Evolutionary conservation across 768 basidiomycete genomes (phyloP).

Genomic region (Termitomyces bulborhizus): DNA sequence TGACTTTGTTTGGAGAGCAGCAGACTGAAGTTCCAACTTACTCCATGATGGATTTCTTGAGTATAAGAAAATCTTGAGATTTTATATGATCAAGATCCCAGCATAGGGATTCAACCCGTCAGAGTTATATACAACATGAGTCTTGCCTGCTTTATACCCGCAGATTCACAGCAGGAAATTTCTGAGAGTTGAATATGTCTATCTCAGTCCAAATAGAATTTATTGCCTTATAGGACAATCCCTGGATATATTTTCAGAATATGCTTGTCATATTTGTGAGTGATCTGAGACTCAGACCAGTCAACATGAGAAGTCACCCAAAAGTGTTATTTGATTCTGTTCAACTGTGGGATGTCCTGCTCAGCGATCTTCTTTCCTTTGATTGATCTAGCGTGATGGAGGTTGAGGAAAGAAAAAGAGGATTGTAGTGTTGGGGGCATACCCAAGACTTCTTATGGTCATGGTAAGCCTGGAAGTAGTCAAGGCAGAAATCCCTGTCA

Average conservation of each 20-base stretch:
- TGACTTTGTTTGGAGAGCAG: too few relatives aligned
- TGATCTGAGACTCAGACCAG: too few relatives aligned
- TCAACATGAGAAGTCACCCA: neutral
- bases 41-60: too few relatives aligned
- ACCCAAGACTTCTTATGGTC: constrained; percentile 84
- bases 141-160: neutral
- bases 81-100: too few relatives aligned
- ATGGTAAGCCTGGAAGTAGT: constrained; percentile 76
- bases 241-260: neutral
- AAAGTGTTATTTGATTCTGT: neutral
- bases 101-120: neutral
- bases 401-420: neutral
- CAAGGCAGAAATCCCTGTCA: constrained; percentile 65
- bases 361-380: constrained; percentile 61
- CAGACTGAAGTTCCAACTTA: too few relatives aligned
- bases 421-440: constrained; percentile 16
- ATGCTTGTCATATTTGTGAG: neutral
- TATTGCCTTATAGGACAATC: neutral
- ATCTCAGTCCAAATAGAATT: too few relatives aligned
- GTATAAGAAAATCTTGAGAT: too few relatives aligned
- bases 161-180: too few relatives aligned
- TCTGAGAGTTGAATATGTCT: too few relatives aligned
- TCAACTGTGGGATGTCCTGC: constrained; percentile 32
- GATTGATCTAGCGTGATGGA: constrained; percentile 44
- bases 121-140: neutral